Base-by-base conservation (phyloP, 306 rosid genomes). In the Pueraria montana region DNA sequence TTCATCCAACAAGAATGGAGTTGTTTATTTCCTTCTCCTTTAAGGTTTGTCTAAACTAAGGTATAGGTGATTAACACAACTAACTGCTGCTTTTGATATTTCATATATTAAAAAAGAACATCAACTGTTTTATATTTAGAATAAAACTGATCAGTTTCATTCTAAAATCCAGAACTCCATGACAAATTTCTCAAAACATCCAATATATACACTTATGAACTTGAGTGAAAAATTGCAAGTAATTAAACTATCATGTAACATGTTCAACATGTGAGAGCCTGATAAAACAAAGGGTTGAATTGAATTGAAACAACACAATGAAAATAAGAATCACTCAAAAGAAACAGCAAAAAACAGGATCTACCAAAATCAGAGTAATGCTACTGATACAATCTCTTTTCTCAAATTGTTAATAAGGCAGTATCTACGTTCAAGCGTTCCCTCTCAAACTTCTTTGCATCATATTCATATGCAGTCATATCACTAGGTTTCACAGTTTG, bases 401-500 rank as follows among this genome's bases (percentile, higher is more conserved):
- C n/a, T 68, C 17, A 40, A 40, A 46, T 16, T 26, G 10, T 14
- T 70, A 27, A 70, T 43, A 4, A 23, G 38, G 40, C 34, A 21
- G 53, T 17, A 5, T 42, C 56, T 65, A 34, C 2, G 36, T 23
- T 23, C 72, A 34, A 34, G 72, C 0, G 52, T 43, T 34, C 50
- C 73, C 30, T 43, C 36, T 43, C 49, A 43, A 45, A 70, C 75
- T 45, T 70, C 40, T 24, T 48, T 49, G 21, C 58, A 27, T 72
- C 64, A 50, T 17, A 30, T 8, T 52, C 45, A 52, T 30, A 27
- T 52, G 30, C 45, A 73, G 63, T 8, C 63, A 73, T 40, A 52
- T 73, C 20, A 73, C 64, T 50, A 32, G 49, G 52, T 52, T 52
- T 73, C 45, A 72, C 32, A 52, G 65, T 30, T 50, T 52, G 49